Conservation (phyloP, 2,329 filamentous ascomycete species). For the Hymenoscyphus fraxineus region DNA sequence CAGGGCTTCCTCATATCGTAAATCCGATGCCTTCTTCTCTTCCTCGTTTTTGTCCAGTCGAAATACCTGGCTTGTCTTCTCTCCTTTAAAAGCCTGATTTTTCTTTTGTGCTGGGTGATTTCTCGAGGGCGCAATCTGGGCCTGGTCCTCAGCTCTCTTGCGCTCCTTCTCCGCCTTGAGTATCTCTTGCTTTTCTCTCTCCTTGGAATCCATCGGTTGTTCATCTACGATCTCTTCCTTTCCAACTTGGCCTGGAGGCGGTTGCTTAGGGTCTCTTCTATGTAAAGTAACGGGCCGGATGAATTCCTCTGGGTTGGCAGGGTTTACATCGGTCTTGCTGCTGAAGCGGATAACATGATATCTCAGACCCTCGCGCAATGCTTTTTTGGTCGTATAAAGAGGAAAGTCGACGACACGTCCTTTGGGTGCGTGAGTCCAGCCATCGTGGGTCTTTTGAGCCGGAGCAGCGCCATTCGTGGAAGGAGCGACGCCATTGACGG, state of each 20-base stretch:
- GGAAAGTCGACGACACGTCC: slow-evolving; percentile 54
- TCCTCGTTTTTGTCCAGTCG: slow-evolving; percentile 70
- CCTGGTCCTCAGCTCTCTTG: slow-evolving; percentile 80
- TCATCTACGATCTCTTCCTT: slow-evolving; percentile 52
- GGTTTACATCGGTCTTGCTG: slow-evolving; percentile 62
- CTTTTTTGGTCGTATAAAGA: slow-evolving; percentile 78
- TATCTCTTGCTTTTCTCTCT: slow-evolving; percentile 64
- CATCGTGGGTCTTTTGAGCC: slow-evolving; percentile 38
- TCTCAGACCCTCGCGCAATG: slow-evolving; percentile 73
- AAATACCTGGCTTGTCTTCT: slow-evolving; percentile 84
- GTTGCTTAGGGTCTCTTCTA: slow-evolving; percentile 76
- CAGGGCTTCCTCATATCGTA: slow-evolving; percentile 89
- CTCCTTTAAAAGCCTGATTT: slow-evolving; percentile 65
- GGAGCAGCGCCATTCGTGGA: slow-evolving; percentile 13
- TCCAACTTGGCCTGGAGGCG: slow-evolving; percentile 57
- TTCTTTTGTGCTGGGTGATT: slow-evolving; percentile 46
- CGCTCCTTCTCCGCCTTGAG: slow-evolving; percentile 75
- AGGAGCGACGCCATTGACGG: slow-evolving; percentile 20
- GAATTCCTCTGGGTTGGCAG: slow-evolving; percentile 70
- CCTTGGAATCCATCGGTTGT: slow-evolving; percentile 50
- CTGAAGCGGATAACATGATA: slow-evolving; percentile 81
- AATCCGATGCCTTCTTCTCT: slow-evolving; percentile 64
- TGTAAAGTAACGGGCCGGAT: slow-evolving; percentile 84
- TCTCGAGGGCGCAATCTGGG: slow-evolving; percentile 84
- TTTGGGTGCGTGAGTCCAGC: slow-evolving; percentile 44